These are phyloP conservation scores for Rhizopus arrhizus DNA, from an alignment of 371 early-diverging fungal species.

Conservation along the genomic window DNA sequence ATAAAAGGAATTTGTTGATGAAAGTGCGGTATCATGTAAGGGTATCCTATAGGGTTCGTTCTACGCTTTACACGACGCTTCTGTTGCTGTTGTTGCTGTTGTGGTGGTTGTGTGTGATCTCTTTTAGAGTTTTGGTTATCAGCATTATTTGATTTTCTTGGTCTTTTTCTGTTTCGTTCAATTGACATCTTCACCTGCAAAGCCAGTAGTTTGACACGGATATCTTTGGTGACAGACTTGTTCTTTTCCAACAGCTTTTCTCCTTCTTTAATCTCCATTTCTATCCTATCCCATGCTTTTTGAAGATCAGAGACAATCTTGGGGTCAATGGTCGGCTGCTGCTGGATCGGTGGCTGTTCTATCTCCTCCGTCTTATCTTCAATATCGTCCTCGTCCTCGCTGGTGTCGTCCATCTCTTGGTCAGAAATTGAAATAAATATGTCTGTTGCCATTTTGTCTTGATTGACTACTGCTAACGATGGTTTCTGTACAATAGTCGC, in stretches of 20 bases:
- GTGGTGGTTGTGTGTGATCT: background rate
- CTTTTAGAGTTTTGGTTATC: background rate
- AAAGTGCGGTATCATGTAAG: background rate
- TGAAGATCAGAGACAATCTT: background rate
- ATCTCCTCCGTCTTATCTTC: background rate
- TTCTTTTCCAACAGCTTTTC: background rate
- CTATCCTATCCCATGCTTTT: no score
- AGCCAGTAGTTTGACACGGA: background rate
- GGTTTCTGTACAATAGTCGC: background rate
- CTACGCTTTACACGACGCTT: background rate
- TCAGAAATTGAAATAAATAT: no score
- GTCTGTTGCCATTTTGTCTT: background rate
- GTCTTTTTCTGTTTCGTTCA: background rate
- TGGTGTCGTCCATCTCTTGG: background rate
- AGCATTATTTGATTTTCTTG: background rate
- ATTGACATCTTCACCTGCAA: background rate
- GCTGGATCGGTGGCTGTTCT: background rate
- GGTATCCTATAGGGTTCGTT: background rate
- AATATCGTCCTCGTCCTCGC: background rate
- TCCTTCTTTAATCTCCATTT: background rate
- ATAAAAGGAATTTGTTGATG: conserved; percentile 4
- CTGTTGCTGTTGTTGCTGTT: background rate
- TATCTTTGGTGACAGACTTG: no score
- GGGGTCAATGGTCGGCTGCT: background rate
- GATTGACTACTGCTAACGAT: background rate